Evolutionary conservation across 2,329 filamentous ascomycete genomes (phyloP).

Genomic region (Ilyonectria destructans): DNA sequence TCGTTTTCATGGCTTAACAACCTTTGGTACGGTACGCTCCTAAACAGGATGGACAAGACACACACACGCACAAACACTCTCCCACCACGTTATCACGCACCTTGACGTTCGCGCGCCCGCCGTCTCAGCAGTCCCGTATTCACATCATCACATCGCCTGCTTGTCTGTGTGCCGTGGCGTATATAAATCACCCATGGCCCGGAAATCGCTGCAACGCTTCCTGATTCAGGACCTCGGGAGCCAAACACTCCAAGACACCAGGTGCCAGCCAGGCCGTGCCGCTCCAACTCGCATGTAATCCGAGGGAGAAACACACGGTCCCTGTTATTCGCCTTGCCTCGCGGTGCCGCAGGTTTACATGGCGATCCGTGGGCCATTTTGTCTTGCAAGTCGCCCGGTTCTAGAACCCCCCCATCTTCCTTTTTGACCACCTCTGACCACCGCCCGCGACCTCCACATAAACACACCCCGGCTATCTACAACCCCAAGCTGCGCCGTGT

Average conservation of each 20-base stretch:
- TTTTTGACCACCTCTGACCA: conserved; percentile 6
- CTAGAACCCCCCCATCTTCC: conserved; percentile 2
- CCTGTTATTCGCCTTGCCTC: background rate
- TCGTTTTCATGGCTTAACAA: conserved; percentile 10
- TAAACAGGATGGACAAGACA: conserved; percentile 19
- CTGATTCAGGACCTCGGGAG: background rate
- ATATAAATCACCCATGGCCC: background rate
- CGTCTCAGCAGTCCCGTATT: no score
- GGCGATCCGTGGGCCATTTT: background rate
- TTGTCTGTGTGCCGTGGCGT: background rate
- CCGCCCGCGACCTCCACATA: background rate
- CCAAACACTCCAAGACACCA: conserved; percentile 22
- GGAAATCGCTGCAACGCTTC: background rate
- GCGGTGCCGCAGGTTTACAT: background rate
- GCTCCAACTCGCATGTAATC: conserved; percentile 12
- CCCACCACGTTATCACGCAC: conserved; percentile 14
- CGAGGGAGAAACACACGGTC: background rate
- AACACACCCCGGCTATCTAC: conserved; percentile 12
- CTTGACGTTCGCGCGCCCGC: background rate
- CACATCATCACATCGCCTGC: background rate
- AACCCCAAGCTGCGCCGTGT: conserved; percentile 15
- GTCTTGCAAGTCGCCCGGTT: conserved; percentile 9
- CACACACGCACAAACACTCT: conserved; percentile 22
- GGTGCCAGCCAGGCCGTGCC: background rate
- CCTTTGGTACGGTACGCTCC: background rate